These are phyloP conservation scores for Nakazawaea siamensis DNA, from an alignment of 805 yeast genomes.

Conservation along the genomic window DNA sequence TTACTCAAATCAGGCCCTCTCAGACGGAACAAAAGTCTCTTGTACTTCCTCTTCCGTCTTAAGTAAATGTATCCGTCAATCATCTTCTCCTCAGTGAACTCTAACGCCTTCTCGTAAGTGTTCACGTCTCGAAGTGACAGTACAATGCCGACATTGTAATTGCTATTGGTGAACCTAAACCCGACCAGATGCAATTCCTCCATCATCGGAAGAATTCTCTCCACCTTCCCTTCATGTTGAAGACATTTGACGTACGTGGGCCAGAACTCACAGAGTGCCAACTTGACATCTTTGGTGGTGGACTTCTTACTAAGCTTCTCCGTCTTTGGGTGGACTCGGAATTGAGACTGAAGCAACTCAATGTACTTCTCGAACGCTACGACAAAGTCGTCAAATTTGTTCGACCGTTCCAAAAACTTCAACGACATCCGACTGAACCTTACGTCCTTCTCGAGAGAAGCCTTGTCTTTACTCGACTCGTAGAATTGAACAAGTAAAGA, in stretches of 20 bases:
- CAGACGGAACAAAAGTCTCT: constrained; percentile 1
- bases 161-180: constrained; percentile 18
- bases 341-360: background rate
- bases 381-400: constrained; percentile 6
- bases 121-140: constrained; percentile 14
- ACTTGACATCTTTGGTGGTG: constrained; percentile 17
- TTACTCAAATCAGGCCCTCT: background rate
- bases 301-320: constrained; percentile 1
- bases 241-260: constrained; percentile 19
- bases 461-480: constrained; percentile 5
- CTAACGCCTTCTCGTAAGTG: constrained; percentile 16
- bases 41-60: constrained; percentile 5
- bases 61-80: constrained; percentile 16
- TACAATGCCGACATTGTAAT: constrained; percentile 20
- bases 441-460: constrained; percentile 1
- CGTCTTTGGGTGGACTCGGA: constrained; percentile 3
- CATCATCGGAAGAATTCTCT: constrained; percentile 1
- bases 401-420: constrained; percentile 7
- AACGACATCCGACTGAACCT: constrained; percentile 6
- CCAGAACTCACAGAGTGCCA: constrained; percentile 21
- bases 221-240: constrained; percentile 13
- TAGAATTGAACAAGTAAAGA: constrained; percentile 4
- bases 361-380: constrained; percentile 2
- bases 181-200: constrained; percentile 11
- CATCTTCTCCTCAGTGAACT: constrained; percentile 19